Percentiles rank a stretch among this genome's conserved stretches.
Conservation (phyloP, 768 basidiomycete species). For the Termitomyces sp. region DNA sequence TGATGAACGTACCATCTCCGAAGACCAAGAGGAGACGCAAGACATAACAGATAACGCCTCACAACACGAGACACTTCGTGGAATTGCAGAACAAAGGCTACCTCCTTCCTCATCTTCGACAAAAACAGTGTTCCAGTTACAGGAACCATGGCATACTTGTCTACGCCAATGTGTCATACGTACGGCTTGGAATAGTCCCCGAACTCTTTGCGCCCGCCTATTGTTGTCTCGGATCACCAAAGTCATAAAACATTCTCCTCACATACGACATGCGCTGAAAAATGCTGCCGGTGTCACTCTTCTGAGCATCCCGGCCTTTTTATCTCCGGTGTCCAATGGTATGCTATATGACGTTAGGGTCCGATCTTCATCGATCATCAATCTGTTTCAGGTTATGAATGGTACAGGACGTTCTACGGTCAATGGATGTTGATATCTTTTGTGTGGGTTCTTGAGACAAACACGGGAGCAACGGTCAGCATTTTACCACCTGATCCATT, state of each 20-base stretch:
- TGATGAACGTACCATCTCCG: constrained; percentile 15
- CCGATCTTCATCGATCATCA: constrained; percentile 1
- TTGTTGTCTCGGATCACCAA: constrained; percentile 27
- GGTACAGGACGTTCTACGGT: constrained; percentile 35
- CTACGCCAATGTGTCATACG: constrained; percentile 5
- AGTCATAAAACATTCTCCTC: constrained; percentile 33
- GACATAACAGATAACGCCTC: constrained; percentile 19
- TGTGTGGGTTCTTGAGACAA: constrained; percentile 50
- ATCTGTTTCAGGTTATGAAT: constrained; percentile 26
- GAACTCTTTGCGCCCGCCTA: constrained; percentile 26
- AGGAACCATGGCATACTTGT: neutral
- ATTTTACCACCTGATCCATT: neutral
- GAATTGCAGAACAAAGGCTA: constrained; percentile 24
- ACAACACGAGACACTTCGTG: constrained; percentile 27
- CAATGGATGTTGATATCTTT: constrained; percentile 52
- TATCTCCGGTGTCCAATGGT: constrained; percentile 33
- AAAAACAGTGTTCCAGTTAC: neutral
- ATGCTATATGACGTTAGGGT: neutral
- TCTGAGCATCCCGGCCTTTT: constrained; percentile 39
- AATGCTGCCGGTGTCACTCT: constrained; percentile 41
- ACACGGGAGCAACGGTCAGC: constrained; percentile 43
- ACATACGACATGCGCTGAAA: constrained; percentile 43
- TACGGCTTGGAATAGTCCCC: constrained; percentile 22
- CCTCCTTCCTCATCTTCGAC: neutral
- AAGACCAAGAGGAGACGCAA: constrained; percentile 11